Evolutionary conservation across 1,139 yeast species (phyloP).

Genomic region (Citeromyces siamensis): DNA sequence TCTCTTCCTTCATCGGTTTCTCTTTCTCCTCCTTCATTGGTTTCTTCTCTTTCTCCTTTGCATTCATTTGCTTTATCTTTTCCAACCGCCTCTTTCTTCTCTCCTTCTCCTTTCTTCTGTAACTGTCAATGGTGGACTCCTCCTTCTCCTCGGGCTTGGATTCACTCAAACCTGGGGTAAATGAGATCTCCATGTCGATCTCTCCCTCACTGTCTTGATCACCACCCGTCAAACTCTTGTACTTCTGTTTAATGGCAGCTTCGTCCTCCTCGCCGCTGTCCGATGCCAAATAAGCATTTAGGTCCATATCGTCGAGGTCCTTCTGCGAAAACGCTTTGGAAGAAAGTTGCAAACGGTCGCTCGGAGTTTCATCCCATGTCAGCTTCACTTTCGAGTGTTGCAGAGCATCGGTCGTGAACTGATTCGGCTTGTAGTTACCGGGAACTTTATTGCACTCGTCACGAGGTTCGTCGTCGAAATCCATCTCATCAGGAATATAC

Average conservation of each 20-base stretch:
- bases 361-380: slow-evolving; percentile 98
- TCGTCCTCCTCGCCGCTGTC: slow-evolving; percentile 45
- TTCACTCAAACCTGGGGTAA: slow-evolving; percentile 77
- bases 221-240: slow-evolving; percentile 48
- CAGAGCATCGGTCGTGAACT: slow-evolving; percentile 85
- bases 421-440: slow-evolving; percentile 65
- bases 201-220: slow-evolving; percentile 43
- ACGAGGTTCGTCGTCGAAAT: slow-evolving; percentile 61
- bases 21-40: slow-evolving; percentile 11
- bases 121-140: slow-evolving; percentile 70
- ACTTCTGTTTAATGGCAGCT: slow-evolving; percentile 42
- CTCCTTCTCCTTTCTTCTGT: slow-evolving; percentile 85
- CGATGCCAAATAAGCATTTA: slow-evolving; percentile 88
- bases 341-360: slow-evolving; percentile 71
- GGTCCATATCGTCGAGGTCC: slow-evolving; percentile 94
- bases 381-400: slow-evolving; percentile 89
- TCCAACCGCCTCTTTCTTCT: slow-evolving; percentile 76
- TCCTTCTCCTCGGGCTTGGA: slow-evolving; percentile 21
- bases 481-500: slow-evolving; percentile 87
- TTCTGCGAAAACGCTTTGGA: slow-evolving; percentile 76
- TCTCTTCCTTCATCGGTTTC: slow-evolving; percentile 15
- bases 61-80: slow-evolving; percentile 44
- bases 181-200: slow-evolving; percentile 91
- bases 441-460: slow-evolving; percentile 70
- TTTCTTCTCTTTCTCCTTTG: slow-evolving; percentile 20